Conservation (phyloP, 768 basidiomycete genomes). For the Tylopilus vinaceipallidus region DNA sequence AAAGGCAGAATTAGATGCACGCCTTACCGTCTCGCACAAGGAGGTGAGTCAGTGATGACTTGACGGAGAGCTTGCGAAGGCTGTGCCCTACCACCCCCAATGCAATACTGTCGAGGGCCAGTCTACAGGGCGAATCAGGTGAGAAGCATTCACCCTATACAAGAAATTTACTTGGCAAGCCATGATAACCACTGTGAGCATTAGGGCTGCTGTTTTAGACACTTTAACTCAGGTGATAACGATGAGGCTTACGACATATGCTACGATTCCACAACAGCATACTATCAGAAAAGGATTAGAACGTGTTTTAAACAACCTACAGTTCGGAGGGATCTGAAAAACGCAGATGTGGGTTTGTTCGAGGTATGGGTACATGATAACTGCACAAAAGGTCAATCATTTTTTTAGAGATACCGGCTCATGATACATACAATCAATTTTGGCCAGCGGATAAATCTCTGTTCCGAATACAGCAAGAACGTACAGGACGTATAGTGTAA, state of each 20-base stretch:
- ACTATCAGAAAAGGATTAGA: no score
- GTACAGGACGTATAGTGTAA: constrained; percentile 7
- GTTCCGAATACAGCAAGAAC: constrained; percentile 2
- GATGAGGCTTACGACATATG: constrained; percentile 4
- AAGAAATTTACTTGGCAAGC: constrained; percentile 2
- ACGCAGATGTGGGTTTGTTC: background rate
- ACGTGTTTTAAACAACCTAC: no score
- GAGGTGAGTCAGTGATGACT: background rate
- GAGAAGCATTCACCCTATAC: no score
- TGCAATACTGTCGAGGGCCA: constrained; percentile 9
- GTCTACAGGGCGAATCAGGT: background rate
- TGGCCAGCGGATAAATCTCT: background rate
- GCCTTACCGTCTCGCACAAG: constrained; percentile 12
- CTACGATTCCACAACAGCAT: background rate
- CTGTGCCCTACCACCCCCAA: background rate
- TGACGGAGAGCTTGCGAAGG: background rate
- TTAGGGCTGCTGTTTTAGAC: background rate
- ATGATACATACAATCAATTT: background rate
- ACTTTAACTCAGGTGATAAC: background rate
- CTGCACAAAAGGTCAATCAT: background rate
- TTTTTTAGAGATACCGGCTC: background rate
- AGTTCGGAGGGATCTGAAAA: background rate
- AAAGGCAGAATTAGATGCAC: background rate
- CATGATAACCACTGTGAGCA: constrained; percentile 7
- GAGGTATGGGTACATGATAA: background rate